Percentiles rank a stretch among this genome's conserved stretches.
Evolutionary conservation across 176 grass and related monocot genomes (phyloP).

Genomic region (Saccharum officinarum): DNA sequence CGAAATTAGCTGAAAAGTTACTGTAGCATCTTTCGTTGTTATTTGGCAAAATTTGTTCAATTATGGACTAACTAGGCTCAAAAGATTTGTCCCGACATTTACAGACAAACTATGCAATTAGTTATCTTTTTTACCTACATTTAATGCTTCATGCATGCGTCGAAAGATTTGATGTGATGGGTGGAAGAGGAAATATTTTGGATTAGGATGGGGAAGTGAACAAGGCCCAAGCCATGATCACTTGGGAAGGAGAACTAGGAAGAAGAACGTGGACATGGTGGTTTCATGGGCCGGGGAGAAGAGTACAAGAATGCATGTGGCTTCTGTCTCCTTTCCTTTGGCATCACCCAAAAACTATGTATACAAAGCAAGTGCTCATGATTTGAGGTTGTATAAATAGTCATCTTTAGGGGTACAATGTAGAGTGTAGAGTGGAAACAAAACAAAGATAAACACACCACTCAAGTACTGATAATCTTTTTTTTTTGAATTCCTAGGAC

Average conservation of each 20-base stretch:
- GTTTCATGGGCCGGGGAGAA: neutral
- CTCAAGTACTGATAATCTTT: neutral
- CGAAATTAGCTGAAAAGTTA: too few species aligned
- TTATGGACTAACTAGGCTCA: too few species aligned
- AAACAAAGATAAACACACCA: neutral
- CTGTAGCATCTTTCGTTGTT: too few species aligned
- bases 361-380: neutral
- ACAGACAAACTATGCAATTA: too few species aligned
- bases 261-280: conserved; percentile 12
- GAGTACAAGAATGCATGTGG: conserved; percentile 42
- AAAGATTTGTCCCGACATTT: too few species aligned
- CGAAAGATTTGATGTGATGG: too few species aligned
- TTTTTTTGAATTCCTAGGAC: neutral
- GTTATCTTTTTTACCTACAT: too few species aligned
- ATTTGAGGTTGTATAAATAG: neutral
- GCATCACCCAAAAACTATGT: neutral
- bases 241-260: neutral
- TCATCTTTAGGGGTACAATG: neutral
- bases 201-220: too few species aligned
- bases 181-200: too few species aligned
- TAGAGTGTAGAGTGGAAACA: neutral
- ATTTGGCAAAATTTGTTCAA: too few species aligned
- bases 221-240: conserved; percentile 21
- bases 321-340: conserved; percentile 11
- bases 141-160: too few species aligned